phyloP scores from a whole-genome alignment of 306 rosid genomes.

The Cucurbita pepo region DNA sequence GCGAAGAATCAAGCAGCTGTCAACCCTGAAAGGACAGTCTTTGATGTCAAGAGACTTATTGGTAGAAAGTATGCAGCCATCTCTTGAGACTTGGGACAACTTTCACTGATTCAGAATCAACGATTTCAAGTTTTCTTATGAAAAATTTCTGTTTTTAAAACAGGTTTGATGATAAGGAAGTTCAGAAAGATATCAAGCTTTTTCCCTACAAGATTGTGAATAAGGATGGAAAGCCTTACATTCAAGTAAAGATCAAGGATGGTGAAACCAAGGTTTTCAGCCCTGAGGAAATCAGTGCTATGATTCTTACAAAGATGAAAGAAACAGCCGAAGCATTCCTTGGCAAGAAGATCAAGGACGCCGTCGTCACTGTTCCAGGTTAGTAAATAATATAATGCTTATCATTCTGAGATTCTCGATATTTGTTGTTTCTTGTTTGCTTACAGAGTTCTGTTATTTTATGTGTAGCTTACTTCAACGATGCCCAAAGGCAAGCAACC shows the following conservation, averaged over 20 bases:
- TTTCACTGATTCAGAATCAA: neutral
- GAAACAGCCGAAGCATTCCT: slow-evolving; percentile 97
- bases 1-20: slow-evolving; percentile 99
- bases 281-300: slow-evolving; percentile 94
- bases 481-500: slow-evolving; percentile 99
- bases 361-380: slow-evolving; percentile 97
- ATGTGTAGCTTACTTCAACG: slow-evolving; percentile 80
- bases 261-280: slow-evolving; percentile 95
- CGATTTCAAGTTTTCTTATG: neutral
- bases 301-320: slow-evolving; percentile 80
- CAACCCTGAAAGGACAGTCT: slow-evolving; percentile 83
- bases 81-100: neutral
- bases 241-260: slow-evolving; percentile 69
- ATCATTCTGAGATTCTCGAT: neutral
- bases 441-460: neutral
- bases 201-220: slow-evolving; percentile 87
- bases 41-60: slow-evolving; percentile 93
- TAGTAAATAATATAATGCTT: slow-evolving; percentile 2
- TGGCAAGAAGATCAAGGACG: slow-evolving; percentile 79
- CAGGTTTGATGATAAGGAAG: slow-evolving; percentile 91
- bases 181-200: slow-evolving; percentile 78
- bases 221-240: slow-evolving; percentile 93
- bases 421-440: neutral
- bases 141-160: neutral
- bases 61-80: slow-evolving; percentile 61